Conservation (phyloP, 768 basidiomycete genomes). For the Scleroderma citrinum region DNA sequence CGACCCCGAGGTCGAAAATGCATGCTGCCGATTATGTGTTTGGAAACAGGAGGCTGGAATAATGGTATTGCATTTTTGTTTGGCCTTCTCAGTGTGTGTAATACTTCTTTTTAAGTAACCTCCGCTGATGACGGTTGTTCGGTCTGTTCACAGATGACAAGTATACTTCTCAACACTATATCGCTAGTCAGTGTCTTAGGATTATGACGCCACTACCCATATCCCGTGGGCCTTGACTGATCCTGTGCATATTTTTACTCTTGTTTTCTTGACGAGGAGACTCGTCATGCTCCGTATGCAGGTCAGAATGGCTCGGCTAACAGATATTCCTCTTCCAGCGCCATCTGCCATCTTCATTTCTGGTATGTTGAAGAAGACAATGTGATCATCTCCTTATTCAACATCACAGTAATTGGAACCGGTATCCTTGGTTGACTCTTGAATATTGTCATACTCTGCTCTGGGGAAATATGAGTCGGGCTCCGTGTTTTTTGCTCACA, state of each 20-base stretch:
- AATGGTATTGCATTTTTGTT: conserved; percentile 79
- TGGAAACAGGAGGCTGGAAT: conserved; percentile 73
- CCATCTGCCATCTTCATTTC: conserved; percentile 61
- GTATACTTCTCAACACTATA: too few relatives aligned
- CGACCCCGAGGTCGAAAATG: conserved; percentile 71
- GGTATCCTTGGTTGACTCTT: conserved; percentile 79
- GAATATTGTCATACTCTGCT: conserved; percentile 85
- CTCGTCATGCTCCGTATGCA: conserved; percentile 72
- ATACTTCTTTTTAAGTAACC: neutral
- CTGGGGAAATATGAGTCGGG: conserved; percentile 57
- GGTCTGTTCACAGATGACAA: neutral
- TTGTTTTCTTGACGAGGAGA: conserved; percentile 60
- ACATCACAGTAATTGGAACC: conserved; percentile 55
- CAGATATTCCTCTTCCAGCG: conserved; percentile 22
- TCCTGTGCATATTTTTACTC: too few relatives aligned
- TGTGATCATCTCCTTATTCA: neutral
- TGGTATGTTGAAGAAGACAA: conserved; percentile 13
- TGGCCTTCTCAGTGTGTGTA: conserved; percentile 70
- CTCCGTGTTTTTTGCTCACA: neutral
- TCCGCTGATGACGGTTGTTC: neutral
- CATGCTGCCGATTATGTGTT: conserved; percentile 79
- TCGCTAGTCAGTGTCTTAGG: too few relatives aligned
- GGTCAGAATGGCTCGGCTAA: conserved; percentile 29
- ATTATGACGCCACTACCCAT: conserved; percentile 78
- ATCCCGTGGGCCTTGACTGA: conserved; percentile 70